Conservation (phyloP, 768 basidiomycete genomes). For the Tricholoma flavovirens region DNA sequence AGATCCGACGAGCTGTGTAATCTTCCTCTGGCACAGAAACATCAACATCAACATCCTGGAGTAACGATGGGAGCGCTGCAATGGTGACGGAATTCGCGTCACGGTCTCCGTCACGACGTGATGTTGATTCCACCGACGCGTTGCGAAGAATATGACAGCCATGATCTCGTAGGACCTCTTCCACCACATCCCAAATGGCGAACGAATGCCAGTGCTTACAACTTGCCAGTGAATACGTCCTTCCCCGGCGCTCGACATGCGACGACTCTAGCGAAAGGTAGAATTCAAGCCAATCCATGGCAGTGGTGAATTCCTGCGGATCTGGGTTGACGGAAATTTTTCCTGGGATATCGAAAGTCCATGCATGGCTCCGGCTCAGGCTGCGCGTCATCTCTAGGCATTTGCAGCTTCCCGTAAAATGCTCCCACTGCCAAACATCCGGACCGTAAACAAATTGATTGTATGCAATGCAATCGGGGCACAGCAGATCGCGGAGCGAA, state of each 20-base stretch:
- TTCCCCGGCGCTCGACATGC: slow-evolving; percentile 12
- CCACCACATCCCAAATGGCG: slow-evolving; percentile 41
- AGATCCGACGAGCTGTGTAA: slow-evolving; percentile 7
- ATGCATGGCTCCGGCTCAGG: neutral
- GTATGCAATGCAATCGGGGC: slow-evolving; percentile 44
- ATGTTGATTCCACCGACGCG: slow-evolving; percentile 8
- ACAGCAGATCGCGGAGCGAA: slow-evolving; percentile 36
- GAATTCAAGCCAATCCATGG: slow-evolving; percentile 40
- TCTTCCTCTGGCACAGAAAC: slow-evolving; percentile 2
- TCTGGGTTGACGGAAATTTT: slow-evolving; percentile 7
- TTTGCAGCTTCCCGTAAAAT: slow-evolving; percentile 44
- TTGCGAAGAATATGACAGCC: slow-evolving; percentile 32
- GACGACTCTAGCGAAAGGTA: slow-evolving; percentile 38
- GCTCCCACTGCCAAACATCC: slow-evolving; percentile 49
- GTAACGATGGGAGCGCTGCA: slow-evolving; percentile 3
- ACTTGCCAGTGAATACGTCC: no score
- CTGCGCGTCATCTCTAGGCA: slow-evolving; percentile 25
- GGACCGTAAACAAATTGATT: slow-evolving; percentile 49
- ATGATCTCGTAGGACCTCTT: slow-evolving; percentile 34
- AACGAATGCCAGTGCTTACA: slow-evolving; percentile 12
- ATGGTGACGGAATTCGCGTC: slow-evolving; percentile 16
- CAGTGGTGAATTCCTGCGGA: slow-evolving; percentile 31
- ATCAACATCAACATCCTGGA: neutral
- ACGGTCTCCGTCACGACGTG: neutral
- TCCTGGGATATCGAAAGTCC: slow-evolving; percentile 3